phyloP scores from a whole-genome alignment of 495 filamentous ascomycete species.

The Rostrohypoxylon terebratum region DNA sequence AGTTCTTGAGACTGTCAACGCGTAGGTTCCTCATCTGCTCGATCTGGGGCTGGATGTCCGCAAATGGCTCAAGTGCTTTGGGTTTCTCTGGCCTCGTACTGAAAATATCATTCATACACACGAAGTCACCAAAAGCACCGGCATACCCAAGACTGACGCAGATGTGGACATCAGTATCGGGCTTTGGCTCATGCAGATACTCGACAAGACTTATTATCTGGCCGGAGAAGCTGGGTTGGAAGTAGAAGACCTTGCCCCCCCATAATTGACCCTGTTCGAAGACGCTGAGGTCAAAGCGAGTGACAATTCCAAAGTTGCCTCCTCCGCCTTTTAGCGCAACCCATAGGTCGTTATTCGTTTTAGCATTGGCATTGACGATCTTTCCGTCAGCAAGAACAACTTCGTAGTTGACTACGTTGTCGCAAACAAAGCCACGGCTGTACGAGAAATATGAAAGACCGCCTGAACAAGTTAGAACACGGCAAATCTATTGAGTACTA shows the following conservation, averaged over 20 bases:
- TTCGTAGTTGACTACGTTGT: constrained; percentile 43
- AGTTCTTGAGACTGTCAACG: neutral
- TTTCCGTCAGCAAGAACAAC: constrained; percentile 63
- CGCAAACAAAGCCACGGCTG: neutral
- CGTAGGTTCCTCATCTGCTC: neutral
- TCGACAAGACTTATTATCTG: constrained; percentile 1
- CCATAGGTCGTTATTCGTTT: constrained; percentile 62
- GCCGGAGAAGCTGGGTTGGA: neutral
- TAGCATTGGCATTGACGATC: constrained; percentile 57
- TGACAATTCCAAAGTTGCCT: constrained; percentile 34
- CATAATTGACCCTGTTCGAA: constrained; percentile 19
- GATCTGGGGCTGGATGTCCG: neutral
- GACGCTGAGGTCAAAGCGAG: constrained; percentile 14
- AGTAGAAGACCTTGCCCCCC: constrained; percentile 14
- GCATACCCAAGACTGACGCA: constrained; percentile 15
- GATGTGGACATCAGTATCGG: neutral
- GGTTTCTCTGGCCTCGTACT: neutral
- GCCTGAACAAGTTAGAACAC: neutral
- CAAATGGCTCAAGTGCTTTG: neutral
- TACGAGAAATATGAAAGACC: neutral
- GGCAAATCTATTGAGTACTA: neutral
- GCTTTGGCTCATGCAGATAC: neutral
- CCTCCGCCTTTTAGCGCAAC: constrained; percentile 65
- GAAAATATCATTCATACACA: neutral
- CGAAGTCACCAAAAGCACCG: constrained; percentile 3